phyloP scores from a whole-genome alignment of 2,329 filamentous ascomycete species.

The Penicillium sumatraense region DNA sequence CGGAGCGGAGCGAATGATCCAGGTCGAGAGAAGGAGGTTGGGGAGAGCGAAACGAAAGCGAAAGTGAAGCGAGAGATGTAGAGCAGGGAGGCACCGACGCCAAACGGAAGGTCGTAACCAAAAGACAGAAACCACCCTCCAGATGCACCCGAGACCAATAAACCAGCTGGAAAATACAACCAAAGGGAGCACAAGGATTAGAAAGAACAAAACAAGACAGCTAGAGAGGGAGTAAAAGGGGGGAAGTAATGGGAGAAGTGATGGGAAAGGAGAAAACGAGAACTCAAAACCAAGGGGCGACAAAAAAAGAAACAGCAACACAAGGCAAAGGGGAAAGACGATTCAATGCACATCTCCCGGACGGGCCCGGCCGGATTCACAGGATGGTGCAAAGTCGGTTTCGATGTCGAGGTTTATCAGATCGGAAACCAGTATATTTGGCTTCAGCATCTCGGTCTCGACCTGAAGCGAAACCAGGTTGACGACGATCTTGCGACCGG shows the following conservation, averaged over 20 bases:
- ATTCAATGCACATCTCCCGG: conserved; percentile 8
- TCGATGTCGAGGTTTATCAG: conserved; percentile 45
- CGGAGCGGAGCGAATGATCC: neutral
- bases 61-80: neutral
- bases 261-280: conserved; percentile 5
- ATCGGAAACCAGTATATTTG: conserved; percentile 46
- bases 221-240: neutral
- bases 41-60: neutral
- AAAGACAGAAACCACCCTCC: conserved; percentile 33
- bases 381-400: conserved; percentile 43
- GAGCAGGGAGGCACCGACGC: conserved; percentile 24
- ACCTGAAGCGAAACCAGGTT: conserved; percentile 39
- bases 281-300: conserved; percentile 3
- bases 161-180: conserved; percentile 6
- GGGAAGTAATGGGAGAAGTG: neutral
- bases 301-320: conserved; percentile 12
- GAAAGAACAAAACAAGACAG: neutral
- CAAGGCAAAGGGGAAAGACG: conserved; percentile 12
- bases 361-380: conserved; percentile 32
- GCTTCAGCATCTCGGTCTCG: conserved; percentile 42
- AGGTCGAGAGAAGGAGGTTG: neutral
- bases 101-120: conserved; percentile 28
- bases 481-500: conserved; percentile 41
- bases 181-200: conserved; percentile 4
- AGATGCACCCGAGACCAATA: conserved; percentile 32